Evolutionary conservation across 257 asterid genomes (phyloP), one percentile per base, ranked within the genome.

Genomic region (Primulina eburnea): DNA sequence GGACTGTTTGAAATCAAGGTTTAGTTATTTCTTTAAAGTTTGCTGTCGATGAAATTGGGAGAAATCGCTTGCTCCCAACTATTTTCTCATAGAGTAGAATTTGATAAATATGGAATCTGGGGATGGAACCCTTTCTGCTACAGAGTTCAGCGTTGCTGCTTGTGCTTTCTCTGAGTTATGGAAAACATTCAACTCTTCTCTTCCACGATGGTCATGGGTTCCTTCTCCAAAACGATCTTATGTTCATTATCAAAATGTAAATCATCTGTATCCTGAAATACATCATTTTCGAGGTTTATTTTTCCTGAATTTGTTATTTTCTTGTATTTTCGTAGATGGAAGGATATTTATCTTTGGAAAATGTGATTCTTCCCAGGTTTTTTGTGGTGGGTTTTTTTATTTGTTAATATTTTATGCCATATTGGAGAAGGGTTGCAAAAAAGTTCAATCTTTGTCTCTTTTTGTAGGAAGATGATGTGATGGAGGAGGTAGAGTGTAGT

Each of bases 191-290:
- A 88, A 86, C 78, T 67, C 87, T 37, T 76, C 77, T 53, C 78
- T 82, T 75, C 96, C 92, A 71, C 89, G 70, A 2, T 90, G 92
- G 84, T 70, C 87, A 37, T 90, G 98, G 97, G 28, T 82, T 70
- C 76, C 86, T 75, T 79, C 81, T 62, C 77, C 78, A 24, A 84
- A 75, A 33, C 82, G 73, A 32, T 84, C 87, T 6, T 81, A 85
- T 88, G 71, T 62, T 70, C 43, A 84, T 59, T 21, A 79, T 35
- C 53, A 78, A 38, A 71, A 69, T 60, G 95, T 88, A 72, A 24
- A 17, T 69, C 18, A 7, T 37, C 2, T 9, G 7, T 11, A 7
- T 56, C 65, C 5, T 56, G 28, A 61, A 43, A 74, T 63, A 67
- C 28, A 52, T 58, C 24, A 71, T 43, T 64, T 70, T 57, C 61